Evolutionary conservation across 139 green algal species (phyloP), one percentile per base, ranked within the genome.

Genomic region (Tetraselmis chui): DNA sequence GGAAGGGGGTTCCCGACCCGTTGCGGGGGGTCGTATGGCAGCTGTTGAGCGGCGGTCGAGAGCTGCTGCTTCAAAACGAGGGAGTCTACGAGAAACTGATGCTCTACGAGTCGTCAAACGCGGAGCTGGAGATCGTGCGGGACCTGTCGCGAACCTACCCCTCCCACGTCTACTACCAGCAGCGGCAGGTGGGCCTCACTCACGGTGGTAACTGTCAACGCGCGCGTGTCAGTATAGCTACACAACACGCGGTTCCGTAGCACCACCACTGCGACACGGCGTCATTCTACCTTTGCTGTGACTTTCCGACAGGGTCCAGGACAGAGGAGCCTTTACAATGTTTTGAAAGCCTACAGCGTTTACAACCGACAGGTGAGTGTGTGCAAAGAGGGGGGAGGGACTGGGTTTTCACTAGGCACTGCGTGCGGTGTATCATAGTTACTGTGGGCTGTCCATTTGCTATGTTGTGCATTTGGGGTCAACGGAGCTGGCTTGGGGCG

Each of bases 131-230:
- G 82, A 95, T 95, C 75, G 89, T 94, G 86, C 83, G 89, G 2
- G 92, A 95, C 81, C 84, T 95, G 28, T 89, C 88, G 79, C 88
- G 94, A 75, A 97, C 94, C 23, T 97, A 94, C 79, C 94, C 94
- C 29, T 88, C 82, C 24, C 91, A 97, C 82, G 86, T 95, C 23
- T 95, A 91, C 85, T 97, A 95, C 84, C 86, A 88, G 79, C 82
- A 92, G 82, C 85, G 88, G 2, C 90, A 95, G 80, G 45, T 67
- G 45, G 45, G 45, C 5, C 18, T 18, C 45, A 5, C 45, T 18
- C 45, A n/a, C n/a, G n/a, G n/a, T n/a, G n/a, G n/a, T n/a, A n/a
- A n/a, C n/a, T n/a, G n/a, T n/a, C n/a, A n/a, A n/a, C n/a, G n/a
- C n/a, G n/a, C n/a, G n/a, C n/a, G n/a, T n/a, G n/a, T n/a, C n/a